Evolutionary conservation across 208 protist species (phyloP).

Genomic region (Trypanosoma grayi): DNA sequence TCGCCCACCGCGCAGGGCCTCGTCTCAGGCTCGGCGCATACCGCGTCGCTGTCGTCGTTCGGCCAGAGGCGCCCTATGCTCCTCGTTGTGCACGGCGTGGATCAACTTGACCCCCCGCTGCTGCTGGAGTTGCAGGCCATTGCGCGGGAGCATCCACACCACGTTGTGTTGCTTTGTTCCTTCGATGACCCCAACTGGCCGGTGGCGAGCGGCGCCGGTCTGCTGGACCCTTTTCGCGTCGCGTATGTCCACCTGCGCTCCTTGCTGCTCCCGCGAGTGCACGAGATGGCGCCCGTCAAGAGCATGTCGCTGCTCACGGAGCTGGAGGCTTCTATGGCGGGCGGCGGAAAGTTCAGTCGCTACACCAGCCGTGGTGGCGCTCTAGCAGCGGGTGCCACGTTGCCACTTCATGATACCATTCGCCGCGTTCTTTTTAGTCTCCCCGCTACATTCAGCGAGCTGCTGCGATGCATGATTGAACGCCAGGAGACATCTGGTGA

Average conservation of each 20-base stretch:
- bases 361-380: slow-evolving; percentile 9
- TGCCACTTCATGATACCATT: slow-evolving; percentile 79
- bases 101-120: slow-evolving; percentile 45
- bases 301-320: slow-evolving; percentile 54
- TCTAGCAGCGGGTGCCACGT: background rate
- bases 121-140: slow-evolving; percentile 40
- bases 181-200: slow-evolving; percentile 72
- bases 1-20: slow-evolving; percentile 12
- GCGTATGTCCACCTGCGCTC: slow-evolving; percentile 54
- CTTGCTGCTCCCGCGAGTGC: slow-evolving; percentile 59
- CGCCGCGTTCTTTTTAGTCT: slow-evolving; percentile 74
- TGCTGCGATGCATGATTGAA: slow-evolving; percentile 60
- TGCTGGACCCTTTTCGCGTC: slow-evolving; percentile 38
- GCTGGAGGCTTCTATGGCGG: slow-evolving; percentile 38
- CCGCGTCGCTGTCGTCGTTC: slow-evolving; percentile 1
- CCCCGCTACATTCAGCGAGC: slow-evolving; percentile 53
- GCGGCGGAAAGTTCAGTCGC: slow-evolving; percentile 6
- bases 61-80: slow-evolving; percentile 26
- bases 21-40: slow-evolving; percentile 4
- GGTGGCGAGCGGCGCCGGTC: slow-evolving; percentile 15
- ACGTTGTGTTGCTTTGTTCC: slow-evolving; percentile 29
- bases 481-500: slow-evolving; percentile 69
- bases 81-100: slow-evolving; percentile 66
- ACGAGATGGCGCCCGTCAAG: slow-evolving; percentile 43
- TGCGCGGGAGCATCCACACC: slow-evolving; percentile 37